Conservation (phyloP, 1,284 basidiomycete species). For the Omphalotus olearius region DNA sequence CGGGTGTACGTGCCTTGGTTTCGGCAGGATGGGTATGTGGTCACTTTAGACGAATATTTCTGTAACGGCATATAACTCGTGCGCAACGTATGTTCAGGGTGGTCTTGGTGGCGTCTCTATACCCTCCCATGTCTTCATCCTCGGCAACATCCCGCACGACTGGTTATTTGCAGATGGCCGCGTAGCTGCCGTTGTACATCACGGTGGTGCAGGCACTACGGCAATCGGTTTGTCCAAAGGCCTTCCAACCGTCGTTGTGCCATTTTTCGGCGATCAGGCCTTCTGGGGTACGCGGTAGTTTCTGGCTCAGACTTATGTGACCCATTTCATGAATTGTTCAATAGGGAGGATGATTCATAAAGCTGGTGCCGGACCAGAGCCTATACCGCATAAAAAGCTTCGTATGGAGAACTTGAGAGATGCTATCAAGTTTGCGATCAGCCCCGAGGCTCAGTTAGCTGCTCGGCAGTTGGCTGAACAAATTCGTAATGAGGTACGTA, state of each 20-base stretch:
- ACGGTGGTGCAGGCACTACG: conserved; percentile 67
- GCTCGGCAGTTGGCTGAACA: conserved; percentile 47
- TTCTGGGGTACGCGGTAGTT: conserved; percentile 33
- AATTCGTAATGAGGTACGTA: conserved; percentile 48
- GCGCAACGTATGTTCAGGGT: conserved; percentile 27
- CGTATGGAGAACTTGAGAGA: conserved; percentile 46
- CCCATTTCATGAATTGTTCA: not conserved
- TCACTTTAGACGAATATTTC: not conserved
- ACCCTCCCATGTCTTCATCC: conserved; percentile 52
- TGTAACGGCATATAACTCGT: no score
- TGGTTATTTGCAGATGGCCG: conserved; percentile 61
- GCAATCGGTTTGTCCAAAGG: conserved; percentile 62
- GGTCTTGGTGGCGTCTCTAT: conserved; percentile 45
- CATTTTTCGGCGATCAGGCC: conserved; percentile 68
- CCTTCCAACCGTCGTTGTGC: conserved; percentile 61
- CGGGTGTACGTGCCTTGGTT: conserved; percentile 54
- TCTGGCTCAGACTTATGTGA: not conserved
- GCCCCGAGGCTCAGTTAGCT: conserved; percentile 38
- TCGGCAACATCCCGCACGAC: conserved; percentile 65
- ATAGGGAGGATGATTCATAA: conserved; percentile 53
- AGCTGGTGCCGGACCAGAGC: conserved; percentile 59
- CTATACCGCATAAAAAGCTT: conserved; percentile 53
- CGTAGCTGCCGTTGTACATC: conserved; percentile 65
- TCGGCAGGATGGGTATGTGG: conserved; percentile 54
- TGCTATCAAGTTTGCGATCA: conserved; percentile 47